These are phyloP conservation scores for Urochloa ruziziensis DNA, from an alignment of 176 grass and related monocot species.

Conservation along the genomic window DNA sequence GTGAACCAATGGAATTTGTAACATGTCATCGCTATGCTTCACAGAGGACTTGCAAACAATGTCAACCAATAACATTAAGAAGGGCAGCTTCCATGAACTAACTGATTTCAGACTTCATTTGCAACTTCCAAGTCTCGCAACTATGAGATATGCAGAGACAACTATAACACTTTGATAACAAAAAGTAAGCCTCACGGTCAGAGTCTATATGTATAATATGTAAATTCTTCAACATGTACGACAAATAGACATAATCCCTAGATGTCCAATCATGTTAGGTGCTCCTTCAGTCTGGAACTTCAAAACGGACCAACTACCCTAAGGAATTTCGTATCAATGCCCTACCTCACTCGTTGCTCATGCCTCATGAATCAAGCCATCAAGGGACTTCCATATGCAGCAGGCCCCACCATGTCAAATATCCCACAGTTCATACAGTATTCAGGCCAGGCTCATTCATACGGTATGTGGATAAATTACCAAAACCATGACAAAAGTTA, in stretches of 20 bases:
- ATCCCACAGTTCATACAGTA: not conserved
- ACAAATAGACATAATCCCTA: not conserved
- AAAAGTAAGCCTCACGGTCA: not conserved
- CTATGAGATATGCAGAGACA: not conserved
- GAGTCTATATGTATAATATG: not conserved
- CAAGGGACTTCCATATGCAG: not conserved
- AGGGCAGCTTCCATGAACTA: not conserved
- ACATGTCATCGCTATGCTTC: not conserved
- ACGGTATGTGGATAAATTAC: not conserved
- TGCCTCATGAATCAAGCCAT: not conserved
- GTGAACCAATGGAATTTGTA: slow-evolving; percentile 3
- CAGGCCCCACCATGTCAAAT: not conserved
- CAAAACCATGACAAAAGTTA: not conserved
- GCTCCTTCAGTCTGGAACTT: not conserved
- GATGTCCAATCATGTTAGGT: slow-evolving; percentile 32
- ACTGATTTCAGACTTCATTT: not conserved
- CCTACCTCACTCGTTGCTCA: not conserved
- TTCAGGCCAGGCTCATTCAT: not conserved
- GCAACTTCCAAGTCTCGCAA: not conserved
- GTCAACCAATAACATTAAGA: not conserved
- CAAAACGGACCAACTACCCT: not conserved
- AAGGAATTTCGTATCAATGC: not conserved
- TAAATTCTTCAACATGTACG: not conserved
- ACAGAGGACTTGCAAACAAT: not conserved
- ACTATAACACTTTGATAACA: not conserved